phyloP scores from a whole-genome alignment of 2,329 filamentous ascomycete genomes.

The Penicillium sclerotigenum region DNA sequence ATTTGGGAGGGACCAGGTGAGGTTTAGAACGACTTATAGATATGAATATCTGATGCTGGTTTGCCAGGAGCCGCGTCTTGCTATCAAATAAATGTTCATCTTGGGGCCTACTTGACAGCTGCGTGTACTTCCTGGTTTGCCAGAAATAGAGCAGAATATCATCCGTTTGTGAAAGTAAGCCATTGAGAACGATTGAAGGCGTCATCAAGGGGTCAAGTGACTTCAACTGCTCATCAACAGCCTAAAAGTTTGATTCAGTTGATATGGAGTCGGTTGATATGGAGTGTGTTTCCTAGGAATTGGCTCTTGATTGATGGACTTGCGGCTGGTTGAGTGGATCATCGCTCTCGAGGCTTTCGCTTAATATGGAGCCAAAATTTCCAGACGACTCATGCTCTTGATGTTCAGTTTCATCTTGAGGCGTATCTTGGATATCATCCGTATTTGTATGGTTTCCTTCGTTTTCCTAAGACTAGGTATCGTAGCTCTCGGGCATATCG shows the following conservation, averaged over 20 bases:
- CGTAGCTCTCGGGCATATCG: background rate
- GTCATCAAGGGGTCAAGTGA: background rate
- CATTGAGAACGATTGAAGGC: background rate
- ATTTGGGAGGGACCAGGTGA: background rate
- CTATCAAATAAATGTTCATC: background rate
- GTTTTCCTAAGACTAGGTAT: background rate
- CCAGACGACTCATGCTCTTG: background rate
- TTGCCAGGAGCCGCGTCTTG: background rate
- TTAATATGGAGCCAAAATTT: background rate
- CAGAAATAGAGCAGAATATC: background rate
- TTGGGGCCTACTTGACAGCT: background rate
- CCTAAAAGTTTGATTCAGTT: background rate
- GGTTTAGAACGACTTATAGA: background rate
- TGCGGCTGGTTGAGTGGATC: background rate
- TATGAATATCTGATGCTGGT: background rate
- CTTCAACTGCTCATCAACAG: background rate
- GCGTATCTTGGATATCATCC: background rate
- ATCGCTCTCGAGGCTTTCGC: background rate
- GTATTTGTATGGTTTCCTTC: background rate
- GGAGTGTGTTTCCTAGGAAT: background rate
- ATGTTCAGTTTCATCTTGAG: background rate
- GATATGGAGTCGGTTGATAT: background rate
- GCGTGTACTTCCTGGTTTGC: slow-evolving; percentile 1
- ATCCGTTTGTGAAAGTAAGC: background rate
- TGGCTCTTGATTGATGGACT: background rate